Evolutionary conservation across 1,284 basidiomycete genomes (phyloP).

Genomic region (Phenoliferia sp.): DNA sequence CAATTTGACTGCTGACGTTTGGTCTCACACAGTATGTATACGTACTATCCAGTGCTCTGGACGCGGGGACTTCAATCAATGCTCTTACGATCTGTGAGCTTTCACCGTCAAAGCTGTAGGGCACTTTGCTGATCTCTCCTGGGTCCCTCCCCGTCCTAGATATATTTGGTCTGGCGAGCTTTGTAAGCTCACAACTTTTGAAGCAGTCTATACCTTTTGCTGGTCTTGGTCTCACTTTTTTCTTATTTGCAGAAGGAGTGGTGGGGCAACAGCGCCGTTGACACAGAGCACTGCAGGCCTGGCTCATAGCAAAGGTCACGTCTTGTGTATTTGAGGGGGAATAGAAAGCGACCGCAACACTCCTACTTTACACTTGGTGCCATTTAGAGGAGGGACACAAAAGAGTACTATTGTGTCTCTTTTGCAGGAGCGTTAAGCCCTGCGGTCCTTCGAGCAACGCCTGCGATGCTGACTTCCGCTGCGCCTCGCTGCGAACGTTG

Average conservation of each 20-base stretch:
- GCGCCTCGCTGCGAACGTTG: too few species aligned
- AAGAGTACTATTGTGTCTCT: too few species aligned
- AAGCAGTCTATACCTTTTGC: neutral
- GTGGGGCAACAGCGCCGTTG: constrained; percentile 34
- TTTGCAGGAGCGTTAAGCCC: too few species aligned
- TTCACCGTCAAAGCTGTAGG: neutral
- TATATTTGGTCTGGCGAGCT: constrained; percentile 28
- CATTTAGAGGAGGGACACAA: too few species aligned
- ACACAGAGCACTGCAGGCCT: constrained; percentile 34
- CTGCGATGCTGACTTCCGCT: too few species aligned
- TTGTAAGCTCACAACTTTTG: constrained; percentile 5
- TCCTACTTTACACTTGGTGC: too few species aligned
- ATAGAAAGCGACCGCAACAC: too few species aligned
- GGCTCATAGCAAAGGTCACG: too few species aligned
- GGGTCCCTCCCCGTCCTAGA: constrained; percentile 2
- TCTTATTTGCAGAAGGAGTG: constrained; percentile 13
- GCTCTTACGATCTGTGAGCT: constrained; percentile 33
- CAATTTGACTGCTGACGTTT: neutral
- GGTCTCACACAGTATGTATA: constrained; percentile 25
- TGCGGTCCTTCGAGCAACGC: too few species aligned
- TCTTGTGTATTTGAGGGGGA: too few species aligned
- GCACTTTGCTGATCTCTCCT: neutral
- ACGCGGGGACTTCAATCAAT: constrained; percentile 38
- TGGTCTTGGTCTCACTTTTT: neutral
- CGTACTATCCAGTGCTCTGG: constrained; percentile 32